Evolutionary conservation across 2,329 filamentous ascomycete species (phyloP).

Genomic region (Stachybotrys echinatus): DNA sequence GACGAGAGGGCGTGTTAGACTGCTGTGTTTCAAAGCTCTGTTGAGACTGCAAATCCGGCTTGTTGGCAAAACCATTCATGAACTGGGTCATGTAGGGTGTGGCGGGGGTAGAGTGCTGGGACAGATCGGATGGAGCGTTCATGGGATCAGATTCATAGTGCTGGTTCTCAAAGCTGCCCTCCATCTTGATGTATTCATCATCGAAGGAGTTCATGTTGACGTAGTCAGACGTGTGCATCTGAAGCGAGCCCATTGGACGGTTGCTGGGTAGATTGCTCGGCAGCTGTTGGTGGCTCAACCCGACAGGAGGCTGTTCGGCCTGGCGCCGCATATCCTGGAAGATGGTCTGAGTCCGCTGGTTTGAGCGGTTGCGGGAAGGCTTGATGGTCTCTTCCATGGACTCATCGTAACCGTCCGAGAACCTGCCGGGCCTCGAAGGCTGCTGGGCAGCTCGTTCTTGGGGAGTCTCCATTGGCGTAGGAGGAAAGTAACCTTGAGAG

Average conservation of each 20-base stretch:
- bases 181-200: slow-evolving; percentile 37
- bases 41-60: slow-evolving; percentile 31
- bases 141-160: slow-evolving; percentile 22
- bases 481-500: slow-evolving; percentile 53
- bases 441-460: slow-evolving; percentile 40
- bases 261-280: slow-evolving; percentile 43
- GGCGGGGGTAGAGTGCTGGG: slow-evolving; percentile 49
- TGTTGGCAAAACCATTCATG: slow-evolving; percentile 36
- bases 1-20: slow-evolving; percentile 11
- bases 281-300: no score
- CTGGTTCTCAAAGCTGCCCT: slow-evolving; percentile 24
- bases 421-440: slow-evolving; percentile 39
- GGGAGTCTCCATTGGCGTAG: slow-evolving; percentile 64
- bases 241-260: slow-evolving; percentile 40
- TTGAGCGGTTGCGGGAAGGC: slow-evolving; percentile 39
- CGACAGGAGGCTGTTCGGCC: slow-evolving; percentile 43
- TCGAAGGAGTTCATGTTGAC: slow-evolving; percentile 46
- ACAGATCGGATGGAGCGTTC: slow-evolving; percentile 39
- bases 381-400: slow-evolving; percentile 64
- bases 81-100: slow-evolving; percentile 41
- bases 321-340: slow-evolving; percentile 57
- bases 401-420: slow-evolving; percentile 57
- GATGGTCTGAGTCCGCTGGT: slow-evolving; percentile 41
- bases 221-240: slow-evolving; percentile 51
- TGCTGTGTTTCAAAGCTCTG: slow-evolving; percentile 13